Percentiles rank a stretch among this genome's conserved stretches.
Conservation (phyloP, 139 green algal genomes). For the Tetraselmis striata region DNA sequence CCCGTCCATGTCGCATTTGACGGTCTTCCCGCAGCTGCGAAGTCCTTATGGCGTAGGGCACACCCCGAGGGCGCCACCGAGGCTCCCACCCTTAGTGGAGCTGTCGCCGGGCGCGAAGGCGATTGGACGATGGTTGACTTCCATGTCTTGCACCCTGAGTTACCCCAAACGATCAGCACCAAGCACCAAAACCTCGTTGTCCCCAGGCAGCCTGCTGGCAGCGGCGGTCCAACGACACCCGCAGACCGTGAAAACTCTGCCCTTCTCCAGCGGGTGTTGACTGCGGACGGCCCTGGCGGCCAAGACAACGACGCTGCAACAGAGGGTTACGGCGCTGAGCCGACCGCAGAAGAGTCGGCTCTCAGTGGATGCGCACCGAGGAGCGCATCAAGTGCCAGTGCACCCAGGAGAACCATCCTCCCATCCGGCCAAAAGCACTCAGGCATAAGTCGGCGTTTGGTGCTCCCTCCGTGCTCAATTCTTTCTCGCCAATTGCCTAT, state of each 20-base stretch:
- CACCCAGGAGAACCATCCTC: neutral
- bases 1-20: neutral
- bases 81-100: neutral
- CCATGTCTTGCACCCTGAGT: neutral
- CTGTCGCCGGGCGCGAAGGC: neutral
- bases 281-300: neutral
- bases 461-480: neutral
- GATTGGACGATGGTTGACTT: neutral
- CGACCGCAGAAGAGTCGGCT: neutral
- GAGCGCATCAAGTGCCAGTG: neutral
- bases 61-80: neutral
- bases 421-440: neutral
- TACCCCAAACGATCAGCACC: neutral
- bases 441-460: neutral
- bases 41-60: neutral
- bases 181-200: neutral
- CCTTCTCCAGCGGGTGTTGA: neutral
- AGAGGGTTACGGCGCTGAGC: neutral
- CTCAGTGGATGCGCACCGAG: neutral
- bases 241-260: neutral
- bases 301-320: neutral
- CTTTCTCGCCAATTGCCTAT: neutral
- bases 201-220: neutral
- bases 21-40: neutral
- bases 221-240: neutral